Base-by-base conservation (phyloP, 176 grass and related monocot genomes). In the Eremochloa ophiuroides region DNA sequence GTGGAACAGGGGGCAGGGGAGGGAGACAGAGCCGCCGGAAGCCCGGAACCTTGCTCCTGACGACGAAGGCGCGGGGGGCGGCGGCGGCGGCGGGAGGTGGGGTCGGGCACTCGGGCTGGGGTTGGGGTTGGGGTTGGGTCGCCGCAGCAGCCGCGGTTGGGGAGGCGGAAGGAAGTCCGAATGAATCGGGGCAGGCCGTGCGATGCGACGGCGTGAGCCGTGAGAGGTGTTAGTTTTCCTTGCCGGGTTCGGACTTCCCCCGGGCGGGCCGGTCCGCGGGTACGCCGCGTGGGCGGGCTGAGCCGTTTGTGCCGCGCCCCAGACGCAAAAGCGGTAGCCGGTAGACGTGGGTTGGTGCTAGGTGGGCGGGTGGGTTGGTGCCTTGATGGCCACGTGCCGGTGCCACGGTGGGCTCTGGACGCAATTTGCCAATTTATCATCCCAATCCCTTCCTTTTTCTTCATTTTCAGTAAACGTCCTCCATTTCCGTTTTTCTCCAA, bases 181-280 rank as follows among this genome's bases (percentile, higher is more conserved):
- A 71, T 71, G 69, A 71, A 30, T 47, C 69, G 69, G 69, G 69
- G 8, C 44, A 16, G 69, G 1, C 41, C 42, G 40, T 2, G 40
- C 40, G 69, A 71, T 71, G 69, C 41, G 69, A 71, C 69, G 69
- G 41, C 69, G 69, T 71, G 25, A 71, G n/a, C n/a, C n/a, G n/a
- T n/a, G n/a, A n/a, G n/a, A n/a, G 69, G 41, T 71, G 69, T 71
- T 71, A 28, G 41, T 29, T 47, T 71, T 29, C 68, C 26, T 71
- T 46, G 28, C 69, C 43, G 41, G 41, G 69, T 30, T 46, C 40
- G 68, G 67, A 23, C 7, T 46, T 34, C 35, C 4, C 4, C 22
- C 9, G 53, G 53, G 53, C 53, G 53, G 53, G n/a, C 53, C 53
- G 53, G 53, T 71, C 69, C 40, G 40, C 69, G 69, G 69, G 41